phyloP scores from a whole-genome alignment of 257 asterid species.

The Solanum tarijense region DNA sequence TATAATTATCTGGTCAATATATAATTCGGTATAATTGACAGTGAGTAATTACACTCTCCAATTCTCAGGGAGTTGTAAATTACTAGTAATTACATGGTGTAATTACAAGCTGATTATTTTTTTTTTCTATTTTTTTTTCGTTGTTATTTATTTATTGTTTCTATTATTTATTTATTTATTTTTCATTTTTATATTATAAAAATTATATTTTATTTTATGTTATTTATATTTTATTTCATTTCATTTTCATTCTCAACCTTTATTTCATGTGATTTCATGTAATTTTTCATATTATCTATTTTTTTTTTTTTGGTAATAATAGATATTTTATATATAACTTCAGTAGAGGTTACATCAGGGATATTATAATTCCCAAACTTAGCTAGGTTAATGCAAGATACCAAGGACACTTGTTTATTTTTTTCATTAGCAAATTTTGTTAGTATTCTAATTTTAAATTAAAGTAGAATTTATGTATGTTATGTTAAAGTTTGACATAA shows the following conservation, averaged over 20 bases:
- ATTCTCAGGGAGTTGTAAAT: not conserved
- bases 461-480: not conserved
- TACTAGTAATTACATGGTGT: not conserved
- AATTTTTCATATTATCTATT: too few relatives aligned
- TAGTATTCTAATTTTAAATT: not conserved
- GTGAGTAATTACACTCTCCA: not conserved
- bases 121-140: too few relatives aligned
- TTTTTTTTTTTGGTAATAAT: too few relatives aligned
- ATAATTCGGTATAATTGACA: not conserved
- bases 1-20: too few relatives aligned
- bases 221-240: too few relatives aligned
- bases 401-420: not conserved
- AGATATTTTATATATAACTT: not conserved
- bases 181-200: too few relatives aligned
- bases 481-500: not conserved
- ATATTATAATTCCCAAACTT: not conserved
- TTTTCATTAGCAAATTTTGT: too few relatives aligned
- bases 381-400: not conserved
- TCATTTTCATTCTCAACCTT: not conserved
- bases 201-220: too few relatives aligned
- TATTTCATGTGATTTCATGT: not conserved
- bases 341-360: not conserved
- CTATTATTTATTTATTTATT: not conserved
- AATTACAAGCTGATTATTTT: not conserved
- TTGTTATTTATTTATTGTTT: too few relatives aligned